Percentiles rank a stretch among this genome's conserved stretches.
These are phyloP conservation scores for Guyanaporus albipodus DNA, from an alignment of 768 basidiomycete genomes.

Conservation along the genomic window DNA sequence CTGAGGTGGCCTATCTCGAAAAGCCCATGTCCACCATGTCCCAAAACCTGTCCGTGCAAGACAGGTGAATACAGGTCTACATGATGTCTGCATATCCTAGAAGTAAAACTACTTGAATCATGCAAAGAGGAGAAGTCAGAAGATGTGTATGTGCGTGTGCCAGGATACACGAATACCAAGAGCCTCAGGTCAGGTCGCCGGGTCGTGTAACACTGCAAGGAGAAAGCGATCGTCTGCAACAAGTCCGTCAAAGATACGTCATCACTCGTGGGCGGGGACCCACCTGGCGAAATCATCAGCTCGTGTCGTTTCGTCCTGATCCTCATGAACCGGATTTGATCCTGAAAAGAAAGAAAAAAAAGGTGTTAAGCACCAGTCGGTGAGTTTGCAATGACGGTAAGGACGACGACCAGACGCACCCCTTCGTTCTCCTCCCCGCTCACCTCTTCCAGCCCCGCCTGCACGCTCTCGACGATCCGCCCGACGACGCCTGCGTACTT, in stretches of 20 bases:
- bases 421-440: conserved; percentile 56
- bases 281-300: conserved; percentile 90
- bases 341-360: too few species aligned
- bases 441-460: conserved; percentile 71
- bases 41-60: too few species aligned
- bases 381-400: not conserved
- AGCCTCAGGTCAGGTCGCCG: conserved; percentile 46
- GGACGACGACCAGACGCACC: conserved; percentile 33
- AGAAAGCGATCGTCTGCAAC: conserved; percentile 69
- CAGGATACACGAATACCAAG: too few species aligned
- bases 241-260: not conserved
- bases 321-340: conserved; percentile 82
- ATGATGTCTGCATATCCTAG: too few species aligned
- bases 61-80: too few species aligned
- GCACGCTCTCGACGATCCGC: conserved; percentile 73
- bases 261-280: not conserved
- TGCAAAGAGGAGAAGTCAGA: too few species aligned
- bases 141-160: too few species aligned
- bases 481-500: conserved; percentile 70
- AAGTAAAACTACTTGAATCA: too few species aligned
- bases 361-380: not conserved
- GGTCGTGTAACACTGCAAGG: conserved; percentile 77
- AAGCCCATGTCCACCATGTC: too few species aligned
- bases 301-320: conserved; percentile 90
- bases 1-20: too few species aligned